Evolutionary conservation across 306 rosid species (phyloP), one percentile per base, ranked within the genome.

Genomic region (Prunus mume): DNA sequence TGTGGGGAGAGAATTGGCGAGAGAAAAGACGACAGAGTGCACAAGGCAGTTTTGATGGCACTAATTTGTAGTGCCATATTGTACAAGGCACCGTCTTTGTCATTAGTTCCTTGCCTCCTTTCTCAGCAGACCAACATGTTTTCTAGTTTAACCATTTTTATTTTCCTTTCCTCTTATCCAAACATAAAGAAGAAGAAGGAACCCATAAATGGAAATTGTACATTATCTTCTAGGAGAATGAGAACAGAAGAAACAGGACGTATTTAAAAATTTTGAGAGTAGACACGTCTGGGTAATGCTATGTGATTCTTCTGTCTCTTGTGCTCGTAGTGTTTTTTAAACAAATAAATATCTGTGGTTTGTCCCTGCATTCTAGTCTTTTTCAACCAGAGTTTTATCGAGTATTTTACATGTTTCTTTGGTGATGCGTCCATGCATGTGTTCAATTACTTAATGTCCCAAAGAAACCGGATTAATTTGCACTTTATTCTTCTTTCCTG

Each of bases 1-100:
- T 87, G 94, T 93, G 97, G 97, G 97, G 96, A 67, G 96, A 92
- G 87, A 93, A 93, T 81, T 89, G 83, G 94, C 88, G 97, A 71
- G 96, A 93, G 65, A 87, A 93, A 74, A 82, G 97, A 76, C 79
- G 93, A 55, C 91, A 87, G 82, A 84, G 81, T 68, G 86, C 81
- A 75, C 86, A 84, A 67, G 91, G 89, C 51, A 93, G 88, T 84
- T 90, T 91, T 79, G 97, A 93, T 70, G 96, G 84, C 32, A 76
- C 87, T 32, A 88, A 85, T 22, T 76, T 79, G 9, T 87, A 87
- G 74, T 61, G 79, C 73, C 69, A 34, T 32, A n/a, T 70, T 64
- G 76, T 27, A 28, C 60, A 49, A 43, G 52, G 75, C 69, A 55
- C 69, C 69, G 22, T 63, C 75, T 51, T 63, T 69, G 46, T 28